Conservation (phyloP, 345 rosid genomes). For the Mallotus nudiflorus region DNA sequence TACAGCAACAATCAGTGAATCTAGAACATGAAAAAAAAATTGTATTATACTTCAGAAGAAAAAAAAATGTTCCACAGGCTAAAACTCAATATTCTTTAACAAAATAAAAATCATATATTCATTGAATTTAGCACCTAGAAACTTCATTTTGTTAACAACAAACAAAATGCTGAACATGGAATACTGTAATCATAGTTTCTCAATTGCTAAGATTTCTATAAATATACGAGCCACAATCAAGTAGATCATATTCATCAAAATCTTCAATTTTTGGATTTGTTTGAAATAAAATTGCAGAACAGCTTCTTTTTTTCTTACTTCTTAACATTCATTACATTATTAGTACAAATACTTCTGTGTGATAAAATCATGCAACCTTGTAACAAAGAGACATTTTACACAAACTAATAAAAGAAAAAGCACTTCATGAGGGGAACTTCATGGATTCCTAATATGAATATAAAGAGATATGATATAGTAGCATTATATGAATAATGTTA, state of each 20-base stretch:
- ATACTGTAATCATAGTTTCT: background rate
- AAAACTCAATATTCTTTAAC: background rate
- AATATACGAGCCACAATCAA: background rate
- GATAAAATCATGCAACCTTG: background rate
- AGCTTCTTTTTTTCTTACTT: background rate
- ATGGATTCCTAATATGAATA: no score
- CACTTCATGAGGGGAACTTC: background rate
- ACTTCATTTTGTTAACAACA: background rate
- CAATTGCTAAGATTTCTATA: background rate
- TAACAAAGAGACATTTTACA: background rate
- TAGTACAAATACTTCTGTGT: background rate
- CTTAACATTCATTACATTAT: no score
- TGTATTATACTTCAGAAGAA: constrained; percentile 1
- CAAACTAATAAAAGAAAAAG: background rate
- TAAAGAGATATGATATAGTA: background rate
- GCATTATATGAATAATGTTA: background rate
- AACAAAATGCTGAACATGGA: background rate
- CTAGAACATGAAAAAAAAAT: constrained; percentile 33
- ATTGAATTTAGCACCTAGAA: background rate
- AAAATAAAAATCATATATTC: background rate
- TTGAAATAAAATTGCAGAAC: background rate
- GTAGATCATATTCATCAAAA: background rate
- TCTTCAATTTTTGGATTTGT: background rate
- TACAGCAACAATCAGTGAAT: constrained; percentile 70
- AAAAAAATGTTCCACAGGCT: background rate